Base-by-base conservation (phyloP, 176 grass and related monocot species). In the Hsuehochloa calcarea region DNA sequence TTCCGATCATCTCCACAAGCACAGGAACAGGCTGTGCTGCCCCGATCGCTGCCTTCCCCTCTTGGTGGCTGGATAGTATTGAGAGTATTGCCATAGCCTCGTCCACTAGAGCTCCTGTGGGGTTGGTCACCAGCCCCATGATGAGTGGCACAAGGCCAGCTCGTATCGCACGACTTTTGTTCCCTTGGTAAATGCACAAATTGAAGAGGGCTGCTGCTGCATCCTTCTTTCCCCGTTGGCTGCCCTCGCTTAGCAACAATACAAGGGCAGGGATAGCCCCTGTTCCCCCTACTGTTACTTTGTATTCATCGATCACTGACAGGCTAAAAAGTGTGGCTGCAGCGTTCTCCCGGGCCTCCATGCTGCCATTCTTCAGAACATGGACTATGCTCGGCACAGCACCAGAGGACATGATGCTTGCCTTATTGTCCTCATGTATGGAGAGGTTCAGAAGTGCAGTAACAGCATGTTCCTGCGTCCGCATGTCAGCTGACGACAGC, bases 191-290 rank as follows among this genome's bases (percentile, higher is more conserved):
- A 80, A 99, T 99, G 87, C 93, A 99, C 54, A 99, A 40, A 77
- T 96, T 96, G 84, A 99, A 99, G 8, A 99, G 92, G 16, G 97
- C 93, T 43, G 97, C 91, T 52, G 97, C 97, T 63, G 97, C 93
- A 35, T 99, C 97, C 82, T 94, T 96, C 90, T 94, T 99, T 15
- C 97, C 97, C 6, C 93, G 78, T 52, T 88, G 91, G 70, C 80
- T 99, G 41, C 97, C 97, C 78, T 99, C 93, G 44, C 88, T 92
- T 70, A 99, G 58, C 75, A 99, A 66, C 40, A 78, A 87, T 77
- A 96, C 97, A 67, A 99, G 86, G n/a, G 93, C 90, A 9, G 93
- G 90, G 50, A 99, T 91, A 56, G 97, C 97, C 25, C 91, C 91
- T 52, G 81, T 85, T 80, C 86, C 91, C 25, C 97, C 97, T 34